Evolutionary conservation across 352 stramenopile species (phyloP), one percentile per base, ranked within the genome.

Genomic region (Globisporangium nodosum): DNA sequence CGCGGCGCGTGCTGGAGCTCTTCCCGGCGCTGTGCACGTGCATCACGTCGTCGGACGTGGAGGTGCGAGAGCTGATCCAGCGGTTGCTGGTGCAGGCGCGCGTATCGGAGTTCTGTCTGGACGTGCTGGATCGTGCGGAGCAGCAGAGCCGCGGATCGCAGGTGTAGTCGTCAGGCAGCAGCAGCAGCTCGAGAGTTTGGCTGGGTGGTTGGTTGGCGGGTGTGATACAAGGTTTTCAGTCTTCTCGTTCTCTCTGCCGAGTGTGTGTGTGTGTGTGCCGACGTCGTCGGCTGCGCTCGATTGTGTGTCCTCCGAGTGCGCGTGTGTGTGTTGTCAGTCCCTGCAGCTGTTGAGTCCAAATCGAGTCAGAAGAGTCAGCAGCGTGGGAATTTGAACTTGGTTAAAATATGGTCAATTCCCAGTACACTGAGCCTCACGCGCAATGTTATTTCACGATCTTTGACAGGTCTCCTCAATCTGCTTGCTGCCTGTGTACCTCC

Each of bases 21-120:
- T 94, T 90, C 61, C 72, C 77, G 3, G 68, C 81, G 30, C 63
- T 94, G n/a, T 94, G 85, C 46, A 69, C 64, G 20, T 92, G 81
- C 66, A 94, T 94, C 54, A 79, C 77, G 48, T 91, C 79, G 27
- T 65, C 67, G 15, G 71, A 88, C 49, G 56, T 76, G 16, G 73
- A 88, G 49, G 79, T 94, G 21, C 85, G 85, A 0, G 57, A 67
- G 48, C 72, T 88, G 12, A 75, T 94, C 43, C 85, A 92, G 61
- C 72, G 70, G 21, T 56, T 92, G 49, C 64, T 94, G 20, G n/a
- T 89, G 42, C 69, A 76, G 7, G 71, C 72, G 5, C 68, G 69
- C 39, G 52, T 94, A 3, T 63, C 76, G 0, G 73, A 88, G 27
- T 77, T 76, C 46, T 92, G 78, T 43, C 54, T 85, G 30, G 65